Evolutionary conservation across 2,329 filamentous ascomycete genomes (phyloP).

Genomic region (Penicillium sp.): DNA sequence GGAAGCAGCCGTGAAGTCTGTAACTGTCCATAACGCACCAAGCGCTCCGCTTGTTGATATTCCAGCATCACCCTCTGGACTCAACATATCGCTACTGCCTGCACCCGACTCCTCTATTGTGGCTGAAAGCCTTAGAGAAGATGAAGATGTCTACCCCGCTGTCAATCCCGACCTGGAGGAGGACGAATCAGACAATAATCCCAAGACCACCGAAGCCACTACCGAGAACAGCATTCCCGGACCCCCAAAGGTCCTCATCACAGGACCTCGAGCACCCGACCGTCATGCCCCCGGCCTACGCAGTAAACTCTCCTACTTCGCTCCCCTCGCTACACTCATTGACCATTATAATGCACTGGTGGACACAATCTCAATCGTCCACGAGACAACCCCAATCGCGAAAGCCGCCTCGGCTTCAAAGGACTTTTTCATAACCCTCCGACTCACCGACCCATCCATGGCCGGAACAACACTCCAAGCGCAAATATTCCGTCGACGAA

Average conservation of each 20-base stretch:
- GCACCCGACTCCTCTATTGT: not conserved
- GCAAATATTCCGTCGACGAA: constrained; percentile 48
- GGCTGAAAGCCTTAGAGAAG: not conserved
- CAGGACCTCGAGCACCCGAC: constrained; percentile 16
- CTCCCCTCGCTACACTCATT: constrained; percentile 47
- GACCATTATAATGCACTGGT: constrained; percentile 46
- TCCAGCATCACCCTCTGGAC: not conserved
- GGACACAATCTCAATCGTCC: constrained; percentile 49
- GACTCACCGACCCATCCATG: constrained; percentile 51
- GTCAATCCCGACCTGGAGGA: not conserved
- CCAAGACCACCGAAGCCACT: not conserved
- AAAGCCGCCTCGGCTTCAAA: constrained; percentile 43
- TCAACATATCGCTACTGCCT: not conserved
- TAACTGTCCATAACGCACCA: not conserved
- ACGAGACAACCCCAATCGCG: constrained; percentile 34
- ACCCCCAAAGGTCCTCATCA: constrained; percentile 5
- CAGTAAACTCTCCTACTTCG: constrained; percentile 49
- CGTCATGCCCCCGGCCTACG: constrained; percentile 41
- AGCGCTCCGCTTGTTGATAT: not conserved
- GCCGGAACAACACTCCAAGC: constrained; percentile 42
- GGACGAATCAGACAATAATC: not conserved
- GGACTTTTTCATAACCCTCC: constrained; percentile 47
- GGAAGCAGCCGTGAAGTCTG: not conserved
- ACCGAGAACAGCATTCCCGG: not conserved
- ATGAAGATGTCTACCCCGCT: not conserved